These are phyloP conservation scores for Cercospora sojina DNA, from an alignment of 2,329 filamentous ascomycete species.

Conservation along the genomic window DNA sequence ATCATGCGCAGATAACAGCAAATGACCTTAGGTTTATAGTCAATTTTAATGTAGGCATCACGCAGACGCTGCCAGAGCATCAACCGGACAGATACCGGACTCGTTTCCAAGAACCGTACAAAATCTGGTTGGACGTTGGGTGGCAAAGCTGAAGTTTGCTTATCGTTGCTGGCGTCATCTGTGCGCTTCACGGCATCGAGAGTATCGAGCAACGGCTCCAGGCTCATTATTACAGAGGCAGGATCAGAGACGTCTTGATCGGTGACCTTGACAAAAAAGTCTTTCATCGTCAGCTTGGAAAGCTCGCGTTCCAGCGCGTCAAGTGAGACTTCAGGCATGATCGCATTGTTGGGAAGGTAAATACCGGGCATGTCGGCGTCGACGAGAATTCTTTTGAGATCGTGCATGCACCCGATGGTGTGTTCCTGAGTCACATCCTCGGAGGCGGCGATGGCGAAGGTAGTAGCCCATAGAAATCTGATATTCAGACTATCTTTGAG, in stretches of 20 bases:
- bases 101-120: constrained; percentile 78
- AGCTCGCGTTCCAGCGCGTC: constrained; percentile 87
- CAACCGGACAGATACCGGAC: constrained; percentile 77
- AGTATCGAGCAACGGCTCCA: constrained; percentile 85
- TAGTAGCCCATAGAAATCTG: constrained; percentile 66
- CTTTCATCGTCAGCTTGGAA: constrained; percentile 89
- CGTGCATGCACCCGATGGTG: constrained; percentile 61
- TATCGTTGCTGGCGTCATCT: background rate
- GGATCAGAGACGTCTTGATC: constrained; percentile 78
- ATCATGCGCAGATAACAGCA: constrained; percentile 84
- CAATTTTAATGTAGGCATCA: constrained; percentile 81
- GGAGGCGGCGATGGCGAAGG: constrained; percentile 59
- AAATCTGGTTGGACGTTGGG: constrained; percentile 62
- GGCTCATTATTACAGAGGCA: constrained; percentile 79
- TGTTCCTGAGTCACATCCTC: constrained; percentile 59
- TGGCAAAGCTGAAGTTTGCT: background rate
- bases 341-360: constrained; percentile 74
- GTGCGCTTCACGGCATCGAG: constrained; percentile 37
- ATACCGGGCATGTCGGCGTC: constrained; percentile 53
- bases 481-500: constrained; percentile 49
- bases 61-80: constrained; percentile 90
- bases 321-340: constrained; percentile 83
- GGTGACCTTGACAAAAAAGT: constrained; percentile 91
- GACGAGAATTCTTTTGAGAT: constrained; percentile 58
- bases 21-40: constrained; percentile 82